Evolutionary conservation across 1,284 basidiomycete genomes (phyloP).

Genomic region (Spongiforma sp.): DNA sequence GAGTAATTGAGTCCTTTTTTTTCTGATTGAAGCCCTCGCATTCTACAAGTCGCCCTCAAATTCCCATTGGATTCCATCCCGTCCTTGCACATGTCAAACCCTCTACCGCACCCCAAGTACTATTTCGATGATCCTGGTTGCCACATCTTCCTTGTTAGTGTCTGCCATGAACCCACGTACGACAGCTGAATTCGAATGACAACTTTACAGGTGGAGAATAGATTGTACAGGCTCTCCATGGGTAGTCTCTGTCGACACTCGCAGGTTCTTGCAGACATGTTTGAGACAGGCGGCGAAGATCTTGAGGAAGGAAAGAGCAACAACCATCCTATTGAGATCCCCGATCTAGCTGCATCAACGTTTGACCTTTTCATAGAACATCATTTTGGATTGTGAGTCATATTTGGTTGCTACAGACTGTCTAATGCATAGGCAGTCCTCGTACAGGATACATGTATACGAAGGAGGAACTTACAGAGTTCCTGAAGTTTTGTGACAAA

Average conservation of each 20-base stretch:
- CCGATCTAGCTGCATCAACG: background rate
- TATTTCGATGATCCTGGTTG: no score
- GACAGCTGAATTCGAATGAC: no score
- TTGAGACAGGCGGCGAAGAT: no score
- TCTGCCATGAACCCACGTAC: no score
- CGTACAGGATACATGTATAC: background rate
- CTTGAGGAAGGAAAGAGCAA: background rate
- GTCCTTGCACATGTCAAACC: no score
- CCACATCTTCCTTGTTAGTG: no score
- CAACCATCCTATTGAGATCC: background rate
- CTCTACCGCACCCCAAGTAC: background rate
- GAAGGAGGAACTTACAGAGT: background rate
- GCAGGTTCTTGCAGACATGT: no score
- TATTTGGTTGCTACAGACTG: background rate
- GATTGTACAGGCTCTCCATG: background rate
- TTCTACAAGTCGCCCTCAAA: no score
- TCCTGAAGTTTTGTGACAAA: background rate
- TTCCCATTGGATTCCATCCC: no score
- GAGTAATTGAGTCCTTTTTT: no score
- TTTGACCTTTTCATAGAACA: conserved; percentile 1
- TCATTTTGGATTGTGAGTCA: background rate
- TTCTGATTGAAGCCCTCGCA: no score
- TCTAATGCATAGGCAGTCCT: background rate
- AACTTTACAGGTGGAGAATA: background rate
- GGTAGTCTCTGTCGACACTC: no score